Evolutionary conservation across 306 rosid species (phyloP).

Genomic region (Vigna radiata): DNA sequence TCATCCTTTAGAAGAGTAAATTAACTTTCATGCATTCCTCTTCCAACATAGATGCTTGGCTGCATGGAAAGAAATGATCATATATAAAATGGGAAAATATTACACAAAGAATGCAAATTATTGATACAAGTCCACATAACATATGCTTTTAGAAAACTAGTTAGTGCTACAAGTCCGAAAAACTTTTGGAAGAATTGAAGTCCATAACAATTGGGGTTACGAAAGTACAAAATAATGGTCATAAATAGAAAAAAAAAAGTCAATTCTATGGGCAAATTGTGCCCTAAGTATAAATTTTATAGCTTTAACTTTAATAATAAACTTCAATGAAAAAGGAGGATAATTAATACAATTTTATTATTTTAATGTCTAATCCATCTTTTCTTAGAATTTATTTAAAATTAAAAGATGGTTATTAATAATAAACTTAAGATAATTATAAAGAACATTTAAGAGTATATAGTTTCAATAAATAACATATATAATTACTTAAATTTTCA

Average conservation of each 20-base stretch:
- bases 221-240: constrained; percentile 25
- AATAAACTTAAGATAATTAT: no score
- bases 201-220: not conserved
- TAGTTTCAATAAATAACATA: no score
- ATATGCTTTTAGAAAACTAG: constrained; percentile 12
- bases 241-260: constrained; percentile 3
- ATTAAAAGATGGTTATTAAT: no score
- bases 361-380: no score
- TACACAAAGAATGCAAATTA: constrained; percentile 30
- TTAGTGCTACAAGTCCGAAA: constrained; percentile 14
- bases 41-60: constrained; percentile 95
- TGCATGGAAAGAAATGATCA: constrained; percentile 51
- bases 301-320: not conserved
- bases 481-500: no score
- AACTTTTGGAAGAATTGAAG: constrained; percentile 1
- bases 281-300: constrained; percentile 7
- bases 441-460: no score
- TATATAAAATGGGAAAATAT: constrained; percentile 36
- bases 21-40: constrained; percentile 99
- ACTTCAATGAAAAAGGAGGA: no score
- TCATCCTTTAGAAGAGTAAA: constrained; percentile 85
- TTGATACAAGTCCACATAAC: constrained; percentile 16
- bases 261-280: constrained; percentile 6
- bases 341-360: no score
- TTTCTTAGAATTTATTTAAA: no score